phyloP scores from a whole-genome alignment of 768 basidiomycete genomes.

The Gymnopilus junonius region DNA sequence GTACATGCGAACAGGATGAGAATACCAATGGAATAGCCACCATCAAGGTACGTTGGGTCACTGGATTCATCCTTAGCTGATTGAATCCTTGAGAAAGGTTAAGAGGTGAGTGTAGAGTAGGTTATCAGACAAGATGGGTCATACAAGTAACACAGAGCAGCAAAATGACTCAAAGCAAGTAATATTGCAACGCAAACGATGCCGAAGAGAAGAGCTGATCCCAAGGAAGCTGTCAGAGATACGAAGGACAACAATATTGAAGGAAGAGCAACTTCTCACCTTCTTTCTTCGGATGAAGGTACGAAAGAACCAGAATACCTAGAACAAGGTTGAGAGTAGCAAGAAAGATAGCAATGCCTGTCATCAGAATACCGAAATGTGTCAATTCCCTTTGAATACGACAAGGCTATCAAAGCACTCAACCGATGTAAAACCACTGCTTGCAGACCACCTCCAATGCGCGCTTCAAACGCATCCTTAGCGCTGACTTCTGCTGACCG shows the following conservation, averaged over 20 bases:
- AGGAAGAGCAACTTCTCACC: slow-evolving; percentile 12
- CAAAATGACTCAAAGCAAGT: slow-evolving; percentile 32
- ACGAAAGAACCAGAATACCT: slow-evolving; percentile 32
- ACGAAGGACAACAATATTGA: background rate
- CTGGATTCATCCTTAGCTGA: slow-evolving; percentile 31
- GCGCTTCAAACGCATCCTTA: slow-evolving; percentile 17
- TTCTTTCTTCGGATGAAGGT: slow-evolving; percentile 34
- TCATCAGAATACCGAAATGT: background rate
- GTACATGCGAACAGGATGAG: slow-evolving; percentile 30
- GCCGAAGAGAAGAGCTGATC: slow-evolving; percentile 31
- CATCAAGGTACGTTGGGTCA: slow-evolving; percentile 30
- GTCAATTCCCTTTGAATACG: background rate
- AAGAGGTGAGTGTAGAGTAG: background rate
- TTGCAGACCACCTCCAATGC: slow-evolving; percentile 16
- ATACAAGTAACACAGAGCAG: slow-evolving; percentile 33
- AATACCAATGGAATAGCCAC: slow-evolving; percentile 27
- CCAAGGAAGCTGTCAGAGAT: background rate
- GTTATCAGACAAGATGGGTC: background rate
- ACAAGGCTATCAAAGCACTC: background rate
- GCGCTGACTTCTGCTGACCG: slow-evolving; percentile 16
- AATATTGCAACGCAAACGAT: slow-evolving; percentile 29
- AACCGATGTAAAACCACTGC: slow-evolving; percentile 32
- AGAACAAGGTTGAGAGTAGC: slow-evolving; percentile 30
- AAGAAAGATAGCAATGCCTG: slow-evolving; percentile 31
- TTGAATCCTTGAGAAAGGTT: slow-evolving; percentile 20